phyloP scores from a whole-genome alignment of 768 basidiomycete genomes.

The Pholiota microspora region DNA sequence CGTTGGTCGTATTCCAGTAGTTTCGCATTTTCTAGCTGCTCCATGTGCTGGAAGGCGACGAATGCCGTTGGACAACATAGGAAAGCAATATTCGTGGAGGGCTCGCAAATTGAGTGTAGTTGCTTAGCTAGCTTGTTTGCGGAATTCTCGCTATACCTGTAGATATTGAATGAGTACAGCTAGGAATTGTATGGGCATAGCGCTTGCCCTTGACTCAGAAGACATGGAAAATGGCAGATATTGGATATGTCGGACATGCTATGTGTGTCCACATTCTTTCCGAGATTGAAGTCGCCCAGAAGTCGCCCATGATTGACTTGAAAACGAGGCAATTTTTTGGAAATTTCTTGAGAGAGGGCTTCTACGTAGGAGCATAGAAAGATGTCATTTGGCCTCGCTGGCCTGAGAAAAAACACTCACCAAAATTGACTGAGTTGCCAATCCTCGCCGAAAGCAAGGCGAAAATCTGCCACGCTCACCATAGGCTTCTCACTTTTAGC shows the following conservation, averaged over 20 bases:
- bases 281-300: background rate
- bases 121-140: slow-evolving; percentile 34
- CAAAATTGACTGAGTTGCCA: slow-evolving; percentile 54
- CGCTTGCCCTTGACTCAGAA: slow-evolving; percentile 14
- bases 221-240: background rate
- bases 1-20: slow-evolving; percentile 43
- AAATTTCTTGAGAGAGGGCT: too few relatives aligned
- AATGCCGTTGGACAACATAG: slow-evolving; percentile 46
- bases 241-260: background rate
- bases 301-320: background rate
- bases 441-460: slow-evolving; percentile 42
- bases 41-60: slow-evolving; percentile 44
- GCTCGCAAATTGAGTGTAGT: slow-evolving; percentile 30
- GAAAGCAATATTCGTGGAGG: slow-evolving; percentile 36
- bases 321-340: too few relatives aligned
- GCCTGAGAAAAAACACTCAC: slow-evolving; percentile 27
- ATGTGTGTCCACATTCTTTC: background rate
- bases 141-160: slow-evolving; percentile 42
- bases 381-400: background rate
- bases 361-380: background rate
- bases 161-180: slow-evolving; percentile 8
- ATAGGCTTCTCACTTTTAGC: slow-evolving; percentile 31
- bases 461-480: slow-evolving; percentile 43
- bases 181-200: slow-evolving; percentile 12
- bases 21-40: slow-evolving; percentile 28